Evolutionary conservation across 306 rosid genomes (phyloP), one percentile per base, ranked within the genome.

Genomic region (Quercus wislizeni): DNA sequence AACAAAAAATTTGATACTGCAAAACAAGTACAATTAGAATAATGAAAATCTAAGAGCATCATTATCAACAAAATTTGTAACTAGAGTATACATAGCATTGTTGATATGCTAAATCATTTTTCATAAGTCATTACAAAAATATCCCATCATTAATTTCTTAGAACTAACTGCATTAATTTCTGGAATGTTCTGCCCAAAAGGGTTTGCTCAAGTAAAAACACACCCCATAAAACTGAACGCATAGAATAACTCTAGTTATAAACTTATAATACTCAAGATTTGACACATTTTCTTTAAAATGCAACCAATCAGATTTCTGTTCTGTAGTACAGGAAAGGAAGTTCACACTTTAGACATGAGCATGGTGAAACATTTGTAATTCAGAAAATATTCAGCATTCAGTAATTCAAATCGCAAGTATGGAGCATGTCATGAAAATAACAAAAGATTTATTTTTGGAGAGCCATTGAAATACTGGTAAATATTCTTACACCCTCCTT

Each of bases 1-100:
- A 10, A 79, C 58, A 82, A 90, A 92, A 81, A 92, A 87, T 73
- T 90, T 91, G 63, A 94, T 90, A 51, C 97, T 92, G 87, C 91
- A 81, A 71, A 69, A 30, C 19, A 79, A 54, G 17, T 30, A 18
- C 17, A 46, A 30, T 19, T 21, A 82, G 65, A 73, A 73, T 49
- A 51, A 70, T 17, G 51, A n/a, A 20, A 55, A 73, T 13, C 9
- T 51, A 41, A 74, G 63, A 25, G 19, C 43, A 55, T 49, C 20
- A 70, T 55, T 28, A 20, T 31, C 79, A 56, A 18, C 3, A 54
- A 35, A 62, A 57, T 3, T 31, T 19, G 52, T 2, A 33, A 33
- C 11, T 19, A 31, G 23, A 33, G 71, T 67, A 21, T 30, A 21
- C 71, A 30, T 2, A 28, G 51, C n/a, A 65, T 17, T 65, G 23